Percentiles rank a stretch among this genome's conserved stretches.
Conservation (phyloP, 352 stramenopile genomes). For the Phytophthora sp. region DNA sequence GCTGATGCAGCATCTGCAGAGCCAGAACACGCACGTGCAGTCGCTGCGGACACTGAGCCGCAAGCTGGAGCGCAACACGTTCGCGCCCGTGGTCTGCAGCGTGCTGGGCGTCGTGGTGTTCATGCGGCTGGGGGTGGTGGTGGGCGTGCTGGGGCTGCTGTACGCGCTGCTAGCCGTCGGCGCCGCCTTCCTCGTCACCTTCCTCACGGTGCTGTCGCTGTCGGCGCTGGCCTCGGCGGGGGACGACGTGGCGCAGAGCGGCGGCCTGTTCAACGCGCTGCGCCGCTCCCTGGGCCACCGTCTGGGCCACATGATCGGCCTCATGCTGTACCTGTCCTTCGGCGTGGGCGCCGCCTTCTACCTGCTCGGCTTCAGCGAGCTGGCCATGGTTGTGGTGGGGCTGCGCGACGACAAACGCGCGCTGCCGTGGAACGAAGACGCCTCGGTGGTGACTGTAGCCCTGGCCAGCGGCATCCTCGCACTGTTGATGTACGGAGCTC, state of each 20-base stretch:
- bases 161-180: conserved; percentile 31
- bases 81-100: conserved; percentile 54
- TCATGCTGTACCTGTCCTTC: conserved; percentile 49
- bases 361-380: conserved; percentile 53
- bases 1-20: conserved; percentile 8
- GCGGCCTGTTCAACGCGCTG: conserved; percentile 39
- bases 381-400: conserved; percentile 48
- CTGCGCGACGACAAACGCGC: background rate
- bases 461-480: conserved; percentile 40
- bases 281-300: conserved; percentile 29
- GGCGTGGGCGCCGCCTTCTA: conserved; percentile 48
- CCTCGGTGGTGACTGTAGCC: conserved; percentile 38
- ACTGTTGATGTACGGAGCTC: conserved; percentile 21
- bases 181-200: conserved; percentile 44
- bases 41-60: conserved; percentile 20
- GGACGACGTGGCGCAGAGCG: conserved; percentile 11
- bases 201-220: conserved; percentile 56
- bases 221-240: conserved; percentile 45
- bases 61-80: conserved; percentile 38
- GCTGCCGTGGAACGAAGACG: conserved; percentile 45
- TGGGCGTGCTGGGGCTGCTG: conserved; percentile 40
- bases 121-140: conserved; percentile 51
- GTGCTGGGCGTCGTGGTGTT: conserved; percentile 68
- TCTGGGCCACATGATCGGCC: conserved; percentile 42
- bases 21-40: background rate